A percentile compares a stretch with the other conserved stretches of the same genome.
phyloP scores from a whole-genome alignment of 768 basidiomycete genomes.

The Kwoniella sp. region DNA sequence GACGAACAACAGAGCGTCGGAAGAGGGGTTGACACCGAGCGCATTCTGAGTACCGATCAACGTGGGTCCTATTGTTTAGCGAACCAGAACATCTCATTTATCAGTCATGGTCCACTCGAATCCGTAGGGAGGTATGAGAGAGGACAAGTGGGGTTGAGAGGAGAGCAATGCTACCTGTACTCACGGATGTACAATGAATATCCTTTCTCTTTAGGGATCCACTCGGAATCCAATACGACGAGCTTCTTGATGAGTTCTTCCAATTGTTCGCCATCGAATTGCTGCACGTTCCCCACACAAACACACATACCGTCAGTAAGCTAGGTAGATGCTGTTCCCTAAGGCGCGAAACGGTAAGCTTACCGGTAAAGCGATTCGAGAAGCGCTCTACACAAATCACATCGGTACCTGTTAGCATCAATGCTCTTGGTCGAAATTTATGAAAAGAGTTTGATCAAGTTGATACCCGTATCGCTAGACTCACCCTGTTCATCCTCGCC shows the following conservation, averaged over 20 bases:
- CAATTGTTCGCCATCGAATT: conserved; percentile 74
- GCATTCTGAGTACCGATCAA: conserved; percentile 70
- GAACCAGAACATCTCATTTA: too few relatives aligned
- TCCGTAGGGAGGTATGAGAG: too few relatives aligned
- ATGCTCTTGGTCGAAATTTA: too few relatives aligned
- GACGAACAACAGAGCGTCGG: conserved; percentile 80
- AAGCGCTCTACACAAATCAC: conserved; percentile 61
- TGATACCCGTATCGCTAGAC: conserved; percentile 12
- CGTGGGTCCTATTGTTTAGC: conserved; percentile 52
- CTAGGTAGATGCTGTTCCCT: too few relatives aligned
- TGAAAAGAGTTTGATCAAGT: too few relatives aligned
- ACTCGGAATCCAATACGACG: conserved; percentile 76
- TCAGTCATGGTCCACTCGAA: too few relatives aligned
- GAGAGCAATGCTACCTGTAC: conserved; percentile 58
- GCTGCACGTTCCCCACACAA: conserved; percentile 55
- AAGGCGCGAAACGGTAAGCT: too few relatives aligned
- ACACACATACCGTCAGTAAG: too few relatives aligned
- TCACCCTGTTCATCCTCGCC: conserved; percentile 79
- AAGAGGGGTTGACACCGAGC: conserved; percentile 69
- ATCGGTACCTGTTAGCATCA: too few relatives aligned
- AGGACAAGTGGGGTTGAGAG: background rate
- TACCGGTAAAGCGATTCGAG: conserved; percentile 70
- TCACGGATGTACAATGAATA: conserved; percentile 91
- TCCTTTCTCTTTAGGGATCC: conserved; percentile 86
- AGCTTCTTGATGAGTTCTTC: conserved; percentile 82